Conservation (phyloP, 768 basidiomycete species). For the Fistulinella prunicolor region DNA sequence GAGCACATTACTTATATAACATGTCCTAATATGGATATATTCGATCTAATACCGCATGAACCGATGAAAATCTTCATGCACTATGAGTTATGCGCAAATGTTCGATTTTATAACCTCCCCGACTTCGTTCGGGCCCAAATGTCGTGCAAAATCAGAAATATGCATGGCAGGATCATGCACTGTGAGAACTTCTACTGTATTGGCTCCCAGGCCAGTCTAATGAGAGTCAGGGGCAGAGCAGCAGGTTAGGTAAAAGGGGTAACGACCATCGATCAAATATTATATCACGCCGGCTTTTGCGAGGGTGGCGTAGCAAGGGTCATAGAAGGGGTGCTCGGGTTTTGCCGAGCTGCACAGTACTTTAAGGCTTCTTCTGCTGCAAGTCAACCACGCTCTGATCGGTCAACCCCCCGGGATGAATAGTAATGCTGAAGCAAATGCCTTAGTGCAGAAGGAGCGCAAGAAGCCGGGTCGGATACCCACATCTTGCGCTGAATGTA, state of each 20-base stretch:
- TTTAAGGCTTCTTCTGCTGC: background rate
- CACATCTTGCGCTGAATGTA: conserved; percentile 41
- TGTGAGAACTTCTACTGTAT: background rate
- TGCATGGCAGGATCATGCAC: background rate
- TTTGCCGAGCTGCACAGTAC: background rate
- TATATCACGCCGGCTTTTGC: too few relatives aligned
- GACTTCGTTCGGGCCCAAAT: background rate
- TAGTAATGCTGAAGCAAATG: conserved; percentile 6
- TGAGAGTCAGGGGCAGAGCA: too few relatives aligned
- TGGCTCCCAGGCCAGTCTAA: too few relatives aligned
- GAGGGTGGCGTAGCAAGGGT: too few relatives aligned
- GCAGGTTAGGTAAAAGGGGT: too few relatives aligned
- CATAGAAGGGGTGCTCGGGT: too few relatives aligned
- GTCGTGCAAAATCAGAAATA: background rate
- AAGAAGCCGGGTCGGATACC: conserved; percentile 49
- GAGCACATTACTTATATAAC: too few relatives aligned
- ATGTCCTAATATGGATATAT: too few relatives aligned
- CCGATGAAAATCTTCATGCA: too few relatives aligned
- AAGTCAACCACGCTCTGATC: background rate
- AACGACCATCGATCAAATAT: too few relatives aligned
- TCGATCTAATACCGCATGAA: too few relatives aligned
- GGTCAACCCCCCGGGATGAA: conserved; percentile 1
- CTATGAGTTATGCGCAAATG: too few relatives aligned
- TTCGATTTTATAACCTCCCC: background rate
- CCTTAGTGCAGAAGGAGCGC: conserved; percentile 31